A percentile compares a stretch with the other conserved stretches of the same genome.
Evolutionary conservation across 2,329 filamentous ascomycete genomes (phyloP).

Genomic region (Monosporascus sp.): DNA sequence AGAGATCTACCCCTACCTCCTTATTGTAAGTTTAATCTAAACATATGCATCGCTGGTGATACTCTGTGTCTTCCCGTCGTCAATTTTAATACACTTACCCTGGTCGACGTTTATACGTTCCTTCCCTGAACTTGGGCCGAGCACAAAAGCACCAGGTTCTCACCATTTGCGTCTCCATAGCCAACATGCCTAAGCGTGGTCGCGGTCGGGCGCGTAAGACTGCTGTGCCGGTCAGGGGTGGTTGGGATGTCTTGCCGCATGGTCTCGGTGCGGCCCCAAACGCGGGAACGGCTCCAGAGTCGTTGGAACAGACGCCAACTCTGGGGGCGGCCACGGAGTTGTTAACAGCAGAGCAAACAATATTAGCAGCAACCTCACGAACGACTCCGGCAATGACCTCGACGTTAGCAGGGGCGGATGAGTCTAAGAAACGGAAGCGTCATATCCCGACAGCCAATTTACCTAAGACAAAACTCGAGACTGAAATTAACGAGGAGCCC

Average conservation of each 20-base stretch:
- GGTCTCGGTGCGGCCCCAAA: constrained; percentile 13
- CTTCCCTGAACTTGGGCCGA: too few relatives aligned
- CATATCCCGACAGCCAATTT: neutral
- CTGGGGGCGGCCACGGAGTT: neutral
- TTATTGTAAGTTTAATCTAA: too few relatives aligned
- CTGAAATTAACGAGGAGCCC: neutral
- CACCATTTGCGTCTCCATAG: neutral
- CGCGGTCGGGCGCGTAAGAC: constrained; percentile 12
- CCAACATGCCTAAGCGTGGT: constrained; percentile 10
- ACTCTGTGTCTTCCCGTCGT: too few relatives aligned
- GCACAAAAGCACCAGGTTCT: neutral
- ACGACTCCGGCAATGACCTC: neutral
- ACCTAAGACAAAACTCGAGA: neutral
- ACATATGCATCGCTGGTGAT: too few relatives aligned
- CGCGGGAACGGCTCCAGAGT: neutral
- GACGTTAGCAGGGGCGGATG: neutral
- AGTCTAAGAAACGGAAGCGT: neutral
- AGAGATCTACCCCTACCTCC: too few relatives aligned
- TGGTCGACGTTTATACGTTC: too few relatives aligned
- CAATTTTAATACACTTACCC: too few relatives aligned
- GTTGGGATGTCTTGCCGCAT: constrained; percentile 19
- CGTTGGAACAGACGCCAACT: neutral
- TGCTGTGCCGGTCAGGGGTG: constrained; percentile 11
- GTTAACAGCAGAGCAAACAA: neutral
- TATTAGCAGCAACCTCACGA: neutral